A percentile compares a stretch with the other conserved stretches of the same genome.
These are phyloP conservation scores for Xylariaceae sp. DNA, from an alignment of 2,329 filamentous ascomycete genomes.

Conservation along the genomic window DNA sequence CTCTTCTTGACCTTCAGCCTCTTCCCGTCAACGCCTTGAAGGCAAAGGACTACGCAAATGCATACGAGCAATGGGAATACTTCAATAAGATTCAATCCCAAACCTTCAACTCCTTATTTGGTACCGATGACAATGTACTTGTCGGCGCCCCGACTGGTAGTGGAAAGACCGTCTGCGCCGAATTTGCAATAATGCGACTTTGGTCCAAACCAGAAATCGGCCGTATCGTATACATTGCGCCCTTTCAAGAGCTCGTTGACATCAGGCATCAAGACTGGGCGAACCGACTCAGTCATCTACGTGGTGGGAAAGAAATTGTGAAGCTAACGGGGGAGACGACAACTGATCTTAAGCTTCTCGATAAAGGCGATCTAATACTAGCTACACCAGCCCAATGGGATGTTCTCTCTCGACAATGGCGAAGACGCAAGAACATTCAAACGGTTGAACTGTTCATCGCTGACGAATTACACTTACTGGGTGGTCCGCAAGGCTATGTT, in stretches of 20 bases:
- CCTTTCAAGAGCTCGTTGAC: conserved; percentile 91
- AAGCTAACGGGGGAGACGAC: conserved; percentile 93
- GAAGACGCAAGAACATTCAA: conserved; percentile 91
- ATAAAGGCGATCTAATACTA: conserved; percentile 82
- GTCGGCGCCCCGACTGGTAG: conserved; percentile 90
- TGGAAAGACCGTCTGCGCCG: conserved; percentile 94
- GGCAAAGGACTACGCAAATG: conserved; percentile 71
- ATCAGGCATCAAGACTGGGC: conserved; percentile 81
- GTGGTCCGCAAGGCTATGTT: conserved; percentile 79
- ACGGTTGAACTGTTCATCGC: conserved; percentile 88
- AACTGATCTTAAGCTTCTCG: conserved; percentile 83
- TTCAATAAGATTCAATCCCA: conserved; percentile 99
- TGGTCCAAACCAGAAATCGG: conserved; percentile 73
- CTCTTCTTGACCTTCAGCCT: conserved; percentile 86
- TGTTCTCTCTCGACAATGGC: conserved; percentile 92
- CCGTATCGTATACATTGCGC: conserved; percentile 88
- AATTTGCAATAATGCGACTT: conserved; percentile 86
- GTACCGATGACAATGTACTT: conserved; percentile 90
- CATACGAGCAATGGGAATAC: conserved; percentile 80
- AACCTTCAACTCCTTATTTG: conserved; percentile 89
- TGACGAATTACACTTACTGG: conserved; percentile 91
- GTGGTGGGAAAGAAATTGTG: conserved; percentile 83
- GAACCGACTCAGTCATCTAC: conserved; percentile 66
- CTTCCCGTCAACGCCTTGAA: conserved; percentile 87
- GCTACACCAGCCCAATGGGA: conserved; percentile 97